These are phyloP conservation scores for Marchantia polymorpha DNA, from an alignment of 225 moss, liverwort and hornwort genomes.

Conservation along the genomic window DNA sequence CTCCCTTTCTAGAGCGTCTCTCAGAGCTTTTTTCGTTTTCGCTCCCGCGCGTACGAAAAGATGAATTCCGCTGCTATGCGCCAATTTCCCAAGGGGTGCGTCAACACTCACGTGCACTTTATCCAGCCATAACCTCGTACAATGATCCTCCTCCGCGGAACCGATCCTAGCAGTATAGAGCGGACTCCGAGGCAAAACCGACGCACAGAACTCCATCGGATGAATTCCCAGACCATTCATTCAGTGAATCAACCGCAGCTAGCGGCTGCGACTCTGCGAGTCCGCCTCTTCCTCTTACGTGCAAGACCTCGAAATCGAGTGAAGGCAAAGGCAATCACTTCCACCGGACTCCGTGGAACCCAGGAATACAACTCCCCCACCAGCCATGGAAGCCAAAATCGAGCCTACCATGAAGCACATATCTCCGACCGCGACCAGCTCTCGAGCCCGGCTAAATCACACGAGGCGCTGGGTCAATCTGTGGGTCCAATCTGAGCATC, in stretches of 20 bases:
- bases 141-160: slow-evolving; percentile 9
- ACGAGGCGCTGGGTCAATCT: not conserved
- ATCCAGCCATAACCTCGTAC: slow-evolving; percentile 19
- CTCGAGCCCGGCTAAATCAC: not conserved
- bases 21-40: slow-evolving; percentile 32
- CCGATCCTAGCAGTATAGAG: not conserved
- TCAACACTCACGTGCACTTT: slow-evolving; percentile 16
- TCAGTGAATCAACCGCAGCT: not conserved
- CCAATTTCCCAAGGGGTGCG: slow-evolving; percentile 8
- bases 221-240: slow-evolving; percentile 13
- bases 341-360: not conserved
- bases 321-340: not conserved
- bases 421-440: not conserved
- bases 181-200: slow-evolving; percentile 9
- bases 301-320: not conserved
- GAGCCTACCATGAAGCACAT: not conserved
- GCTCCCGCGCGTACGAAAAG: slow-evolving; percentile 23
- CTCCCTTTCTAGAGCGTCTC: slow-evolving; percentile 9
- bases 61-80: not conserved
- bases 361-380: not conserved
- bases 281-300: not conserved
- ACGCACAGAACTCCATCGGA: slow-evolving; percentile 21
- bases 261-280: not conserved
- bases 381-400: not conserved
- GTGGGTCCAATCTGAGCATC: not conserved